A percentile compares a stretch with the other conserved stretches of the same genome.
Evolutionary conservation across 108 stramenopile genomes (phyloP).

Genomic region (Stephanodiscus triporus): DNA sequence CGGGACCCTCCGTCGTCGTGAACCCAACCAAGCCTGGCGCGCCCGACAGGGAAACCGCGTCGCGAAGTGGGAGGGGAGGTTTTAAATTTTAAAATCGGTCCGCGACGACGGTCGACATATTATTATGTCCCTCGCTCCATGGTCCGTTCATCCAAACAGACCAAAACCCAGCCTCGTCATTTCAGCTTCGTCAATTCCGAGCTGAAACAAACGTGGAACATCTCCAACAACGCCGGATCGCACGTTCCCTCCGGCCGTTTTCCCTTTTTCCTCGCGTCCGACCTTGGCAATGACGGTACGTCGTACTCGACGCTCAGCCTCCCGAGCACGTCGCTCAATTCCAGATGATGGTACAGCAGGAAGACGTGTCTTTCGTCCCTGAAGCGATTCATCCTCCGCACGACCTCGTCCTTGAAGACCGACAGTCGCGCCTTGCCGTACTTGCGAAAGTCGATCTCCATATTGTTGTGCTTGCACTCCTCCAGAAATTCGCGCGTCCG

Average conservation of each 20-base stretch:
- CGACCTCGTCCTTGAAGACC: slow-evolving; percentile 18
- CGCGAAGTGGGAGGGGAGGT: too few species aligned
- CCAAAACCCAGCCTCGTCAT: too few species aligned
- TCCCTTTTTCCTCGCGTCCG: slow-evolving; percentile 16
- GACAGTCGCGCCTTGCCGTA: slow-evolving; percentile 28
- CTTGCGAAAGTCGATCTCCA: slow-evolving; percentile 45
- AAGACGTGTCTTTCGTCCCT: slow-evolving; percentile 30
- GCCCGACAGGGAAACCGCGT: too few species aligned
- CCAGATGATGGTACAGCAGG: slow-evolving; percentile 32
- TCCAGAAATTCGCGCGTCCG: background rate
- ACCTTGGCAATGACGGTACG: slow-evolving; percentile 29
- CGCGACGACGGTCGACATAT: too few species aligned
- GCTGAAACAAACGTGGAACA: slow-evolving; percentile 45
- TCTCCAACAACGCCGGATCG: slow-evolving; percentile 29
- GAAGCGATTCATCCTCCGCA: slow-evolving; percentile 10
- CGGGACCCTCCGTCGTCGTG: too few species aligned
- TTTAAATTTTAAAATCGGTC: too few species aligned
- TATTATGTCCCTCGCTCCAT: too few species aligned
- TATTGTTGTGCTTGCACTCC: slow-evolving; percentile 16
- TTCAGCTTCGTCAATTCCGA: slow-evolving; percentile 31
- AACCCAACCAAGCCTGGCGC: too few species aligned
- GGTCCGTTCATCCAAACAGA: too few species aligned
- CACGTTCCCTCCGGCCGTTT: slow-evolving; percentile 38
- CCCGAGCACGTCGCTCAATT: slow-evolving; percentile 22
- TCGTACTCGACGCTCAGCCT: slow-evolving; percentile 20